Evolutionary conservation across 164 flowering plant species (phyloP), one percentile per base, ranked within the genome.

Genomic region (Vitis riparia): DNA sequence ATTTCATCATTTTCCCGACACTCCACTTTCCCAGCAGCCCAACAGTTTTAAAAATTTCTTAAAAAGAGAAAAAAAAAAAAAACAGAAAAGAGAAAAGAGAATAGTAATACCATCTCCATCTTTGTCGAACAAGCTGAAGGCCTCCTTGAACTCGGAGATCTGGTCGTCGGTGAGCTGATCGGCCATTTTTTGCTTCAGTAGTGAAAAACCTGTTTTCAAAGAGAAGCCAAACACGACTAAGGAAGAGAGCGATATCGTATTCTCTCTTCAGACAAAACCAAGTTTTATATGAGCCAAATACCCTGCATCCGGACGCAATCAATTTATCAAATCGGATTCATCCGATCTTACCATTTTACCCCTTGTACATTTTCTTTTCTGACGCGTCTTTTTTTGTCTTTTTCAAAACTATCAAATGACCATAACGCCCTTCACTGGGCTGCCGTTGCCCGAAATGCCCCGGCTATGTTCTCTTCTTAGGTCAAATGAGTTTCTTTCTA

Each of bases 71-170:
- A 10, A 2, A 2, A 23, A 23, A 23, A 23, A n/a, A n/a, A n/a
- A n/a, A n/a, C n/a, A n/a, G n/a, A n/a, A n/a, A n/a, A 23, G 2
- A 23, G 27, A 44, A 11, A 15, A 32, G 12, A 53, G 51, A 19
- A 11, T 16, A 11, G 9, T 12, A 17, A 59, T 15, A 69, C 72
- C 72, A n/a, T 69, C 72, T 37, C 72, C 72, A 44, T 69, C 72
- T 59, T 69, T 69, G 72, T 69, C 72, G 67, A 69, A 69, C 51
- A 69, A 53, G 72, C 72, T 69, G 72, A 69, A 69, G 32, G 72
- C 72, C 16, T 69, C 73, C 68, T 71, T 71, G 50, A 71, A 71
- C 59, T 71, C 73, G 6, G 73, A 71, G 63, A 71, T 71, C 73
- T 71, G 73, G 16, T 71, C 73, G 47, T 71, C 73, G 63, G 73